Conservation (phyloP, 2,329 filamentous ascomycete species). For the Neoscytalidium dimidiatum region DNA sequence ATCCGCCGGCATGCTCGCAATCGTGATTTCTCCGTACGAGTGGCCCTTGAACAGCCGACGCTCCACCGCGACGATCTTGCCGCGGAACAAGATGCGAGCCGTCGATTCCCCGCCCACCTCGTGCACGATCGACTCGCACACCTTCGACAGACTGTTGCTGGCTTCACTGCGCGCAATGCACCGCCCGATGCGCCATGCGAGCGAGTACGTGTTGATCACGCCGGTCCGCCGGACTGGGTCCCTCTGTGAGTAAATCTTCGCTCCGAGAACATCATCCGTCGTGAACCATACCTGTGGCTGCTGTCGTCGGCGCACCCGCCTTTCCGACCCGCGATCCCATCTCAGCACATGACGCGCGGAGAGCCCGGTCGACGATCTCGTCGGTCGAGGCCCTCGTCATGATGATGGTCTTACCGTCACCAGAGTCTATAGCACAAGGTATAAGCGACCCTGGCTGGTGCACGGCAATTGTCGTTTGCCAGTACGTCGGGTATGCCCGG, state of each 20-base stretch:
- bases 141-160: conserved; percentile 44
- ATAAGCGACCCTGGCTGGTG: conserved; percentile 14
- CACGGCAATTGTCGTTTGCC: conserved; percentile 18
- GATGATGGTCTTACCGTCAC: conserved; percentile 21
- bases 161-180: conserved; percentile 56
- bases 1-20: conserved; percentile 38
- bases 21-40: conserved; percentile 60
- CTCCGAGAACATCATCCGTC: too few species aligned
- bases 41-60: conserved; percentile 59
- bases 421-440: conserved; percentile 18
- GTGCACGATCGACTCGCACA: conserved; percentile 43
- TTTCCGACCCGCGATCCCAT: conserved; percentile 35
- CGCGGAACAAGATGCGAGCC: conserved; percentile 62
- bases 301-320: conserved; percentile 43
- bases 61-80: conserved; percentile 65
- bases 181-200: conserved; percentile 58
- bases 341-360: conserved; percentile 22
- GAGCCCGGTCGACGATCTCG: conserved; percentile 21
- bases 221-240: conserved; percentile 26
- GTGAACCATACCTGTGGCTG: conserved; percentile 24
- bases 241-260: conserved; percentile 19
- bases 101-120: conserved; percentile 46
- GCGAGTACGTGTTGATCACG: conserved; percentile 45
- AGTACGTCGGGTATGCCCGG: conserved; percentile 16
- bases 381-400: conserved; percentile 21